Conservation (phyloP, 306 rosid genomes). For the Cicer arietinum region DNA sequence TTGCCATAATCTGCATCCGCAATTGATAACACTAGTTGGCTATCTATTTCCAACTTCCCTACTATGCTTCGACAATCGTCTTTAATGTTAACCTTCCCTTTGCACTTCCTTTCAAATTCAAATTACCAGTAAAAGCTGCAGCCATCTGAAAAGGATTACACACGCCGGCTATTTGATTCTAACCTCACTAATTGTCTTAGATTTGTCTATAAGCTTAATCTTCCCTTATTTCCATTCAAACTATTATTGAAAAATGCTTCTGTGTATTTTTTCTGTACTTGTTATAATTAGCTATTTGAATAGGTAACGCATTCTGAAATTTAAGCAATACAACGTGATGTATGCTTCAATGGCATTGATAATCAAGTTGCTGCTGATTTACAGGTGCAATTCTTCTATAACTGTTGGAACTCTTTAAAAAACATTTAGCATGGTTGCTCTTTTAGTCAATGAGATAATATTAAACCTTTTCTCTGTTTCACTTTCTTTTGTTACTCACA, state of each 20-base stretch:
- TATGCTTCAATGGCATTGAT: constrained; percentile 3
- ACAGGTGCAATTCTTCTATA: not conserved
- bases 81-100: not conserved
- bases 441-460: not conserved
- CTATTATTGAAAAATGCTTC: too few relatives aligned
- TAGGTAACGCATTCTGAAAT: not conserved
- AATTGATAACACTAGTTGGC: too few relatives aligned
- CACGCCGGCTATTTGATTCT: too few relatives aligned
- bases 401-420: not conserved
- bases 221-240: too few relatives aligned
- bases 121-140: not conserved
- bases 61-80: not conserved
- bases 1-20: too few relatives aligned
- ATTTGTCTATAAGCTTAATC: too few relatives aligned
- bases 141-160: too few relatives aligned
- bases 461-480: not conserved
- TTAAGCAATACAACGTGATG: not conserved
- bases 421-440: not conserved
- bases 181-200: too few relatives aligned
- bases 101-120: not conserved
- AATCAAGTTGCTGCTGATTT: constrained; percentile 7
- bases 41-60: constrained; percentile 13
- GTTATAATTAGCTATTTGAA: not conserved
- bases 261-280: not conserved
- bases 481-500: not conserved